Conservation (phyloP, 129 eudicot genomes). For the Lactuca sativa region DNA sequence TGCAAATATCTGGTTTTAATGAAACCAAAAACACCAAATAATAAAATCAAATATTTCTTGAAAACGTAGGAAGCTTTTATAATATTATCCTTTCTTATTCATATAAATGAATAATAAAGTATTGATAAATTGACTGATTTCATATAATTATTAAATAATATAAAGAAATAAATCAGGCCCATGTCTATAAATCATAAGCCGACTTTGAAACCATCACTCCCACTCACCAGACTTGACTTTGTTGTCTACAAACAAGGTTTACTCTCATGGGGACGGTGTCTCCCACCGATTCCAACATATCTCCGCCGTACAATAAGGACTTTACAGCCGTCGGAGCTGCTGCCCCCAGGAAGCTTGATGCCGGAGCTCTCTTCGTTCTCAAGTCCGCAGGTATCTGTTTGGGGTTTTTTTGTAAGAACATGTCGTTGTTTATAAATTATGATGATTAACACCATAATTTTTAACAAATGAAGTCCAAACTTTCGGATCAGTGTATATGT, state of each 20-base stretch:
- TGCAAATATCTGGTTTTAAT: too few species aligned
- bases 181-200: constrained; percentile 11
- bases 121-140: neutral
- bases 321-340: constrained; percentile 13
- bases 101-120: too few species aligned
- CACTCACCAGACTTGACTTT: constrained; percentile 19
- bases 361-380: constrained; percentile 74
- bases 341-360: constrained; percentile 48
- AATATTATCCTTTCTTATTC: too few species aligned
- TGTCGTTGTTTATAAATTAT: too few species aligned
- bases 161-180: too few species aligned
- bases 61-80: too few species aligned
- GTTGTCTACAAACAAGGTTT: neutral
- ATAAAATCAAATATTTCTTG: too few species aligned
- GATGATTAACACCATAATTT: neutral
- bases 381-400: constrained; percentile 54
- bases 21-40: too few species aligned
- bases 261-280: constrained; percentile 36
- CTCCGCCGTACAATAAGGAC: constrained; percentile 17
- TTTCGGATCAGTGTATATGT: too few species aligned
- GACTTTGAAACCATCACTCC: constrained; percentile 21
- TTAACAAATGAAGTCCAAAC: neutral
- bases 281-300: constrained; percentile 20
- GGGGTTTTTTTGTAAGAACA: neutral
- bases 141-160: neutral